Evolutionary conservation across 139 green algal genomes (phyloP), one percentile per base, ranked within the genome.

Genomic region (Chlamydomonas sp.): DNA sequence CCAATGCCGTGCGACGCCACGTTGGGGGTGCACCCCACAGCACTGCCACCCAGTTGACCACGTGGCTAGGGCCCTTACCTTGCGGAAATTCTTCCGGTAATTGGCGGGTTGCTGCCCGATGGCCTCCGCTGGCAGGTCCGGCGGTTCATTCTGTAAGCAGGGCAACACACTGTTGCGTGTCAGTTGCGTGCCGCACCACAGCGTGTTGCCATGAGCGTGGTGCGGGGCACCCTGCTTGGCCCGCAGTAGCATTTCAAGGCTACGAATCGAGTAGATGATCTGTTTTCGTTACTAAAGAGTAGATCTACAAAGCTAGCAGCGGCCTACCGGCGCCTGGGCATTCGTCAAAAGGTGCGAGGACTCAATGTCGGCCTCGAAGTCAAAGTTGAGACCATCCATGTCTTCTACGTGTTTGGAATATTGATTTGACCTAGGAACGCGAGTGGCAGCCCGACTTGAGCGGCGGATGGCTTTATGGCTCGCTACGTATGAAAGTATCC

Each of bases 321-420:
- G 6, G 1, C 59, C 78, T 31, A 78, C 73, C 2, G 17, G 60
- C 1, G 61, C 14, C 49, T 68, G 68, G 6, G 61, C 66, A 74
- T 74, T 7, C 10, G 85, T 87, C n/a, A 86, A 66, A 58, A 89
- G 58, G 60, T 86, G 64, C 16, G 72, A 62, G 1, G 68, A 76
- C 18, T 95, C 83, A 67, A 94, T 88, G 12, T 93, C 82, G 0
- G 81, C 74, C 85, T 97, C 95, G 81, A 97, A 97, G 74, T 97
- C 95, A 83, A 97, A 97, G 15, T 87, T 90, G 0, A 97, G 63
- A 18, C 96, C 94, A n/a, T 93, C 93, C 31, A 85, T 85, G 31
- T 49, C 31, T 49, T 93, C 91, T 63, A 80, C 90, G 88, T 92
- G 91, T 17, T 59, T 73, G 60, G 64, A 60, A 77, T 57, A 73